Conservation (phyloP, 164 flowering plant genomes). For the Nymphaea thermarum region DNA sequence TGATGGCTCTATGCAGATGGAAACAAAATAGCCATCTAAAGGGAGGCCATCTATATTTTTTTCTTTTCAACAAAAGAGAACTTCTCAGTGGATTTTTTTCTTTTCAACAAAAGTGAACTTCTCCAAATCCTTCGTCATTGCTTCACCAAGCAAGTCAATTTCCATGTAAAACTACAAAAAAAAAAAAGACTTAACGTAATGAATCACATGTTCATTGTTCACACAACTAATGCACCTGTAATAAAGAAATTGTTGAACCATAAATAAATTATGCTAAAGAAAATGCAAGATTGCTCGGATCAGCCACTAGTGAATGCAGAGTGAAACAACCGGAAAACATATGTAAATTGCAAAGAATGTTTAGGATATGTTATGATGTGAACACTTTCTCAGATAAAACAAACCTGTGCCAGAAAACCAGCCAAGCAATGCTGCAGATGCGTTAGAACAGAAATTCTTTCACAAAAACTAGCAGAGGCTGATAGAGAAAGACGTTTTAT, state of each 20-base stretch:
- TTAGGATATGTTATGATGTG: too few species aligned
- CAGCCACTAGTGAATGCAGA: background rate
- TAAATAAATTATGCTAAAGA: too few species aligned
- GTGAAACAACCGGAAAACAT: background rate
- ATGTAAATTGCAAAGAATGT: too few species aligned
- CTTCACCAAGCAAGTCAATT: constrained; percentile 55
- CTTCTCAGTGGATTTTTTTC: background rate
- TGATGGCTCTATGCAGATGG: too few species aligned
- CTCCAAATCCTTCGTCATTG: constrained; percentile 45
- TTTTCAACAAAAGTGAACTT: constrained; percentile 35
- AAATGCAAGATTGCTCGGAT: too few species aligned
- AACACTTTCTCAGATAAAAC: background rate
- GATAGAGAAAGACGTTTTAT: constrained; percentile 34
- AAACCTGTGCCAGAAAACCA: constrained; percentile 74
- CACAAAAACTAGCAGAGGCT: constrained; percentile 53
- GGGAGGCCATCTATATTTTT: background rate
- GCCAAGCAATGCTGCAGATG: constrained; percentile 54
- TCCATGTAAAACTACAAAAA: constrained; percentile 54
- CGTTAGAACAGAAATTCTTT: constrained; percentile 49
- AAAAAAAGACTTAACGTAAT: background rate
- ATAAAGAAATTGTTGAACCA: too few species aligned
- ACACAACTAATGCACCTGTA: background rate
- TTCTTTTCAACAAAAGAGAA: too few species aligned
- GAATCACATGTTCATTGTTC: background rate
- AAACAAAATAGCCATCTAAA: background rate